phyloP scores from a whole-genome alignment of 768 basidiomycete genomes.

The Trametes gibbosa region DNA sequence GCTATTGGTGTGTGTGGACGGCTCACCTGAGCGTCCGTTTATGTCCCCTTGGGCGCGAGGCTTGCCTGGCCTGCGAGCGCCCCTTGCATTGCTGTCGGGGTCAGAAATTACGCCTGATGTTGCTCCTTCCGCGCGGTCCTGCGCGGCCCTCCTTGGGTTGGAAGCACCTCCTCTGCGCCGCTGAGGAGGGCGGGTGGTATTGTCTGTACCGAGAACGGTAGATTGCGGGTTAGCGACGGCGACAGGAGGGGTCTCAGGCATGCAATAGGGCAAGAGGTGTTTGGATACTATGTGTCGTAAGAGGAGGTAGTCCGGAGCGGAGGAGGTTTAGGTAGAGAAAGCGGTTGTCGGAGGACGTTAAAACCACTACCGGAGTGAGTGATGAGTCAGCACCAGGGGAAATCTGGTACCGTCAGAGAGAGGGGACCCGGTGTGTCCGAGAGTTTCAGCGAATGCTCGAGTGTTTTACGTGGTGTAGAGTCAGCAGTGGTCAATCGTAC shows the following conservation, averaged over 20 bases:
- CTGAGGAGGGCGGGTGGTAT: not conserved
- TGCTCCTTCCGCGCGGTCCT: not conserved
- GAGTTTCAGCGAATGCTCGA: not conserved
- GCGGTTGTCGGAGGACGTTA: not conserved
- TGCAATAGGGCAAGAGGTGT: not conserved
- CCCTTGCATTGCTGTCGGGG: not conserved
- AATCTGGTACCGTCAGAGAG: not conserved
- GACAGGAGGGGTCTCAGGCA: not conserved
- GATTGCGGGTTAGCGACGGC: not conserved
- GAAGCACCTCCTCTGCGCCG: not conserved
- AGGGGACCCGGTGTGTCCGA: not conserved
- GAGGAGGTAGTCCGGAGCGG: not conserved
- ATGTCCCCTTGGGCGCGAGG: slow-evolving; percentile 8
- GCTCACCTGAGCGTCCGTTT: slow-evolving; percentile 8
- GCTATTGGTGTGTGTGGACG: not conserved
- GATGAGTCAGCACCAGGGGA: not conserved
- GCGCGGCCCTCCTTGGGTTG: not conserved
- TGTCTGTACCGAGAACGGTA: not conserved
- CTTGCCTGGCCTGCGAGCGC: slow-evolving; percentile 17
- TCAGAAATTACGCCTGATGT: not conserved
- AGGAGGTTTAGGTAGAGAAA: not conserved
- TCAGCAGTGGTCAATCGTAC: not conserved
- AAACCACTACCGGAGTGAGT: not conserved
- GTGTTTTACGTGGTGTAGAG: not conserved
- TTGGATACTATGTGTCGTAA: not conserved